Conservation (phyloP, 2,329 filamentous ascomycete species). For the Aspergillus fischeri region DNA sequence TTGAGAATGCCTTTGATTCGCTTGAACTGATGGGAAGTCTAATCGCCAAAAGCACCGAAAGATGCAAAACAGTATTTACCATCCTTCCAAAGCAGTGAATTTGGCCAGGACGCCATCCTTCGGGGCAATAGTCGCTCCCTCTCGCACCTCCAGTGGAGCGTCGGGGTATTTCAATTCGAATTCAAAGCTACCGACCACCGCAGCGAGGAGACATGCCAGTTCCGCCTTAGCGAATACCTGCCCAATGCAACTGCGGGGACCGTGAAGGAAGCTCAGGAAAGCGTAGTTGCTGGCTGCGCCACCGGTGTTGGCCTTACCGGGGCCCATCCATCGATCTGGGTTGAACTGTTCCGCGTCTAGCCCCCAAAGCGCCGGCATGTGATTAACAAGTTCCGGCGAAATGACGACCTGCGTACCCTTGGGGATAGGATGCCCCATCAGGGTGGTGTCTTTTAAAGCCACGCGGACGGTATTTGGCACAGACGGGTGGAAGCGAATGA, state of each 20-base stretch:
- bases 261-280: conserved; percentile 79
- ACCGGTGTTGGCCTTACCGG: conserved; percentile 55
- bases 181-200: background rate
- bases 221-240: conserved; percentile 76
- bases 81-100: background rate
- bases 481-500: conserved; percentile 68
- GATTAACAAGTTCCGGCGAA: conserved; percentile 64
- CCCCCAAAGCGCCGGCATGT: conserved; percentile 68
- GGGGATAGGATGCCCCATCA: conserved; percentile 62
- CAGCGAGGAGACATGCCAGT: conserved; percentile 75
- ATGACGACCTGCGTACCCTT: conserved; percentile 68
- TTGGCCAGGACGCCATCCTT: background rate
- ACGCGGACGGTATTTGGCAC: conserved; percentile 68
- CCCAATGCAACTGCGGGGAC: conserved; percentile 81
- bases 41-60: no score
- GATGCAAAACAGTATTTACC: background rate
- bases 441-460: conserved; percentile 60
- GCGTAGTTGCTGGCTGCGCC: conserved; percentile 75
- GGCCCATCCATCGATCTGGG: conserved; percentile 69
- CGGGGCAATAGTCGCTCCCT: background rate
- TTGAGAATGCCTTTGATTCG: no score
- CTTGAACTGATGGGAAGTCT: no score
- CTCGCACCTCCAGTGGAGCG: background rate
- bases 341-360: conserved; percentile 69
- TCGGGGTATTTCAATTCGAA: background rate